Percentiles rank a stretch among this genome's conserved stretches.
These are phyloP conservation scores for Sugiyamaella americana DNA, from an alignment of 805 yeast species.

Conservation along the genomic window DNA sequence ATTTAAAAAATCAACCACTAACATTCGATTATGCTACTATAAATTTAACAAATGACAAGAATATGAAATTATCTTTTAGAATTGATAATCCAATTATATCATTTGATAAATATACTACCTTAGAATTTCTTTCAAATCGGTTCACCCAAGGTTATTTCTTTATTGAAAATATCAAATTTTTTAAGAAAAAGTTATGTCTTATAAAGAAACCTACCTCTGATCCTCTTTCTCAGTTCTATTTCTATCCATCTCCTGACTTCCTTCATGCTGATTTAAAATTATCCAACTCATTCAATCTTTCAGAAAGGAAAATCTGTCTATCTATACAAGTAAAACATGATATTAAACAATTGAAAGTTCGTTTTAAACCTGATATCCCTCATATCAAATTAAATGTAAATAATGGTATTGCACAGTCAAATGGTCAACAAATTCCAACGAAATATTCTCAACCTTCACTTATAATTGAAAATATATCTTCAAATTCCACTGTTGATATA, in stretches of 20 bases:
- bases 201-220: conserved; percentile 17
- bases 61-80: conserved; percentile 13
- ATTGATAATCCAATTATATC: conserved; percentile 9
- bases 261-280: conserved; percentile 22
- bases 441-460: conserved; percentile 6
- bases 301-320: conserved; percentile 18
- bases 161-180: conserved; percentile 25
- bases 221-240: conserved; percentile 7
- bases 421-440: not conserved
- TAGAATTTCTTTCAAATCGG: conserved; percentile 25
- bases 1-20: not conserved
- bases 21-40: conserved; percentile 2
- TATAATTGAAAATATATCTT: conserved; percentile 19
- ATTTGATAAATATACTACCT: conserved; percentile 11
- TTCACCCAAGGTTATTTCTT: conserved; percentile 36
- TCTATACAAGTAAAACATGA: conserved; percentile 8
- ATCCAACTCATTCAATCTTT: conserved; percentile 14
- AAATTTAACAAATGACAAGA: conserved; percentile 1
- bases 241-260: conserved; percentile 23
- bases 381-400: conserved; percentile 1
- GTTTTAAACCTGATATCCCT: conserved; percentile 2
- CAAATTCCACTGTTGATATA: conserved; percentile 9
- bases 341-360: not conserved
- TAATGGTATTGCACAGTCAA: not conserved
- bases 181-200: conserved; percentile 26